Evolutionary conservation across 768 basidiomycete species (phyloP), one percentile per base, ranked within the genome.

Genomic region (Cubamyces sp.): DNA sequence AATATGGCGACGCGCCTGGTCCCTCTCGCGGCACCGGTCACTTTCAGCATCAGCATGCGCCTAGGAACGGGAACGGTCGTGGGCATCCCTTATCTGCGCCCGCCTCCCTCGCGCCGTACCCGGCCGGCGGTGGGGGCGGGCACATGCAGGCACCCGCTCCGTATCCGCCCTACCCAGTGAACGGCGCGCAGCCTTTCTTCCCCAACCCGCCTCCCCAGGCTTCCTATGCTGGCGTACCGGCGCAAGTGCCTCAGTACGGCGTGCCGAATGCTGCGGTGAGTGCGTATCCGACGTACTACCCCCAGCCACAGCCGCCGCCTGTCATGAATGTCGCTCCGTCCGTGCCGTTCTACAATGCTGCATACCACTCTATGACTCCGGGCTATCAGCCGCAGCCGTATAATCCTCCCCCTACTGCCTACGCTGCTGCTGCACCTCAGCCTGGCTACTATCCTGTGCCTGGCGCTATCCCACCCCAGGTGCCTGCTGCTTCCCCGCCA

Each of bases 31-130:
- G 45, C 19, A 14, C 51, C 21, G 55, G 60, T 39, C 56, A 57
- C 5, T 54, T 59, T 23, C 55, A 54, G 56, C 56, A 54, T 18
- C 55, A 56, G 28, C 64, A n/a, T n/a, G n/a, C n/a, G n/a, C n/a
- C n/a, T n/a, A n/a, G n/a, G n/a, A n/a, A 56, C 19, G 47, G 64
- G 51, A 54, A 58, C 57, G 26, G 42, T 16, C 57, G 57, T 19
- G 46, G 41, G 16, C 55, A 52, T 18, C 57, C 40, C 3, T 12
- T 11, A 5, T 40, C 28, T 18, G 18, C 19, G 48, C 49, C 57
- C 25, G 39, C 48, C 26, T 49, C 49, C 49, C 26, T 25, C 62
- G 56, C 52, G 45, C 43, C 63, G 40, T 51, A 64, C 41, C 41
- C 42, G 30, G 48, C 37, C 30, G 56, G 39, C 39, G 57, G 57